Conservation (phyloP, 2,329 filamentous ascomycete species). For the Talaromyces sp. region DNA sequence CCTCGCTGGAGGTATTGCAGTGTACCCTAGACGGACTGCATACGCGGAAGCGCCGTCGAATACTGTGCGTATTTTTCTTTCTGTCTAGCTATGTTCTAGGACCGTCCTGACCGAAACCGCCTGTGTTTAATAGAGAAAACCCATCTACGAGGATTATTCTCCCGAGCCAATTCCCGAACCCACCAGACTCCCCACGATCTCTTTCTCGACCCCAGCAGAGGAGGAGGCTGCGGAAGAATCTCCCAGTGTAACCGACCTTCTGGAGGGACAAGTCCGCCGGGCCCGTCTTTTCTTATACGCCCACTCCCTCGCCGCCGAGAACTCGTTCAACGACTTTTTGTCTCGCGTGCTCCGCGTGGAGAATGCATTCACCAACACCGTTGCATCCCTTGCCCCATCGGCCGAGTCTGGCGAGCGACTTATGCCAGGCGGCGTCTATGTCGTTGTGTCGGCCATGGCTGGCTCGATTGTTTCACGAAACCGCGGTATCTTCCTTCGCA, state of each 20-base stretch:
- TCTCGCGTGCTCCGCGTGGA: conserved; percentile 79
- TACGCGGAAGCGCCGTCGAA: conserved; percentile 39
- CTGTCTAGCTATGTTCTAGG: background rate
- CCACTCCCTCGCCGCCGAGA: conserved; percentile 69
- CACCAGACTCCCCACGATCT: conserved; percentile 17
- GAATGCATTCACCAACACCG: conserved; percentile 80
- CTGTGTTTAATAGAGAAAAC: conserved; percentile 30
- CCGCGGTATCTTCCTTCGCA: conserved; percentile 76
- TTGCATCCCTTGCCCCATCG: conserved; percentile 82
- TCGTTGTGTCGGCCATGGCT: conserved; percentile 90
- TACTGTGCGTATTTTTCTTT: conserved; percentile 21
- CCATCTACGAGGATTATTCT: conserved; percentile 40
- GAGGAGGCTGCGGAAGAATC: conserved; percentile 17
- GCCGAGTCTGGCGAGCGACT: conserved; percentile 82
- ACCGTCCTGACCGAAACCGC: conserved; percentile 7
- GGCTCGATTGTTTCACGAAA: conserved; percentile 87
- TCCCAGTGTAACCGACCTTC: conserved; percentile 82
- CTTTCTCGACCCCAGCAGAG: conserved; percentile 6
- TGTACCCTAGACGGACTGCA: conserved; percentile 34
- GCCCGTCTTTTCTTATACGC: conserved; percentile 76
- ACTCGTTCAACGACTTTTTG: conserved; percentile 75
- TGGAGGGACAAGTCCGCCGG: conserved; percentile 75
- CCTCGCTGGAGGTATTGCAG: conserved; percentile 34
- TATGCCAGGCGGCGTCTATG: conserved; percentile 85
- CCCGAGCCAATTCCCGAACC: conserved; percentile 23